These are phyloP conservation scores for Hymenoscyphus infarciens DNA, from an alignment of 2,329 filamentous ascomycete genomes.

Conservation along the genomic window DNA sequence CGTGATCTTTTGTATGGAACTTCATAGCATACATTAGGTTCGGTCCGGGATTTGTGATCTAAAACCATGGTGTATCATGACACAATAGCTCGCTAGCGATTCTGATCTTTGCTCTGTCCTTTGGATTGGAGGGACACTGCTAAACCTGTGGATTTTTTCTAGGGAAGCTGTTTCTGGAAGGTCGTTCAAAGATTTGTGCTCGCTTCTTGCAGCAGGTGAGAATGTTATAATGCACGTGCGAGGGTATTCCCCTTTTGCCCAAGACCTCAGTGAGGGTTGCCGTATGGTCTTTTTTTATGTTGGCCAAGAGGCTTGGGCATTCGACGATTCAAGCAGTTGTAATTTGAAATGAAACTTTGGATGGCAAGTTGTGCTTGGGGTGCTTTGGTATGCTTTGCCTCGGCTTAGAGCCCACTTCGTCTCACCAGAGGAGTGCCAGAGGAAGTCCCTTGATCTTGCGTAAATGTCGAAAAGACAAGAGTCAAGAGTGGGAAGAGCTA, in stretches of 20 bases:
- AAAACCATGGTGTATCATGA: not conserved
- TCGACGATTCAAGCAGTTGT: not conserved
- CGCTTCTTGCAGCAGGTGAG: not conserved
- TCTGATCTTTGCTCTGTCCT: not conserved
- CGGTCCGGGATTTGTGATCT: not conserved
- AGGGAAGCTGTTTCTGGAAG: conserved; percentile 1
- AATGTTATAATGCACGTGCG: not conserved
- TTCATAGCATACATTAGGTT: not conserved
- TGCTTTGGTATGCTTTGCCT: not conserved
- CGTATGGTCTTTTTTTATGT: not conserved
- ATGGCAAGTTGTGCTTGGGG: not conserved
- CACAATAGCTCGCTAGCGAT: not conserved
- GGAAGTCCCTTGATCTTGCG: not conserved
- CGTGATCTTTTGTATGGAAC: not conserved
- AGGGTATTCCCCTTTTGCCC: not conserved
- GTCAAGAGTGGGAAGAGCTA: no score
- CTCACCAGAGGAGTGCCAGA: not conserved
- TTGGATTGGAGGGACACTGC: not conserved
- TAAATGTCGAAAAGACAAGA: no score
- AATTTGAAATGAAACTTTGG: not conserved
- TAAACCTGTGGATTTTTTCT: not conserved
- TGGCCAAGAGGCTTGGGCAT: not conserved
- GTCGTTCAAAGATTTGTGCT: not conserved
- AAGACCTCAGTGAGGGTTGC: conserved; percentile 2
- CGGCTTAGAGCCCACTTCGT: not conserved